Conservation (phyloP, 257 asterid species). For the Marsdenia floribunda region DNA sequence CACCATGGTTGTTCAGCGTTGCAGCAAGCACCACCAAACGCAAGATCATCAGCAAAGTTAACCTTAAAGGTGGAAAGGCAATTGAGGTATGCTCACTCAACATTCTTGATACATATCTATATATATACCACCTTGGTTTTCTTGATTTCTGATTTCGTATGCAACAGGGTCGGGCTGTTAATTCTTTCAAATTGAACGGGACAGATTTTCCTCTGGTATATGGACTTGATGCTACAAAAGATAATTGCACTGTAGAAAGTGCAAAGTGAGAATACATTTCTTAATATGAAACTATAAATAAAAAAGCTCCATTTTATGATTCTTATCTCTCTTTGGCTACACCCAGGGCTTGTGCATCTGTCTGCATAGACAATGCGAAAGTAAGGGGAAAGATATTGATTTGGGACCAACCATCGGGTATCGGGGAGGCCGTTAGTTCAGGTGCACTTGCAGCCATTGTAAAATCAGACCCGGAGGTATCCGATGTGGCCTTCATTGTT, state of each 20-base stretch:
- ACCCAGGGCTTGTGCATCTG: conserved; percentile 16
- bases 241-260: accelerated
- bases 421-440: not conserved
- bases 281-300: not conserved
- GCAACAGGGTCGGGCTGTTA: conserved; percentile 29
- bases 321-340: not conserved
- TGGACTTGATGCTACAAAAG: conserved; percentile 11
- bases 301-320: not conserved
- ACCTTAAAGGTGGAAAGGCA: conserved; percentile 39
- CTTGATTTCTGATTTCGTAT: not conserved
- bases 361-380: conserved; percentile 20
- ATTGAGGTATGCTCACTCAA: conserved; percentile 16
- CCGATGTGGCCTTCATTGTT: conserved; percentile 14
- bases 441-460: conserved; percentile 29
- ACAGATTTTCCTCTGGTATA: too few species aligned
- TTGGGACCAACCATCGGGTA: not conserved
- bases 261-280: not conserved
- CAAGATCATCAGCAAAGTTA: conserved; percentile 27
- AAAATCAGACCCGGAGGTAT: not conserved
- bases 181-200: too few species aligned
- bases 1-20: conserved; percentile 42
- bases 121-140: not conserved
- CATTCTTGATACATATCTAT: not conserved
- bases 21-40: conserved; percentile 38
- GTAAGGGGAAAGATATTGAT: conserved; percentile 38